A percentile compares a stretch with the other conserved stretches of the same genome.
phyloP scores from a whole-genome alignment of 1,139 yeast species.

The Saccharomyces hybrid region DNA sequence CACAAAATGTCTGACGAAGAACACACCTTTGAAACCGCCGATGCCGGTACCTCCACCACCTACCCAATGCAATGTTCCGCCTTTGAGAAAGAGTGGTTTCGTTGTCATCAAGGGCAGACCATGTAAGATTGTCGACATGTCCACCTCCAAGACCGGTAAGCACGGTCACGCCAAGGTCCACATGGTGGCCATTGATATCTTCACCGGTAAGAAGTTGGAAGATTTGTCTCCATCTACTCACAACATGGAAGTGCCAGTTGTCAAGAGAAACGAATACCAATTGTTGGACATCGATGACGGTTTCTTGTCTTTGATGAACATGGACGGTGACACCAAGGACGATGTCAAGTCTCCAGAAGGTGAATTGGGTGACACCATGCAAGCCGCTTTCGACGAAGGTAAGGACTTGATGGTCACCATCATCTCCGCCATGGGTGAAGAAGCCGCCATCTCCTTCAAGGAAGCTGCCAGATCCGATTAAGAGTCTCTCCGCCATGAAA shows the following conservation, averaged over 20 bases:
- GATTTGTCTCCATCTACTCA: slow-evolving; percentile 99
- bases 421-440: slow-evolving; percentile 98
- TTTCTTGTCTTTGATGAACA: slow-evolving; percentile 92
- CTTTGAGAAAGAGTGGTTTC: slow-evolving; percentile 98
- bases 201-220: slow-evolving; percentile 99
- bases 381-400: slow-evolving; percentile 92
- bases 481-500: slow-evolving; percentile 7
- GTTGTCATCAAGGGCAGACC: slow-evolving; percentile 98
- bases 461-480: slow-evolving; percentile 79
- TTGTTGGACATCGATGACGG: slow-evolving; percentile 98
- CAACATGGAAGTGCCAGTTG: slow-evolving; percentile 99
- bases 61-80: slow-evolving; percentile 99
- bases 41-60: slow-evolving; percentile 98
- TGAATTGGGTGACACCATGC: slow-evolving; percentile 89
- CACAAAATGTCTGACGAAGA: slow-evolving; percentile 72
- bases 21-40: slow-evolving; percentile 94
- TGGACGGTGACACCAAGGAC: slow-evolving; percentile 97
- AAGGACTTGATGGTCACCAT: slow-evolving; percentile 94
- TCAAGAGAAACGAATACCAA: slow-evolving; percentile 89
- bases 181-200: slow-evolving; percentile 96
- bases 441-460: slow-evolving; percentile 95
- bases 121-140: slow-evolving; percentile 99
- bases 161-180: slow-evolving; percentile 99
- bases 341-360: slow-evolving; percentile 98
- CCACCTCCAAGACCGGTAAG: slow-evolving; percentile 99